Evolutionary conservation across 192 early-diverging fungal genomes (phyloP), one percentile per base, ranked within the genome.

Genomic region (Backusella psychrophila): DNA sequence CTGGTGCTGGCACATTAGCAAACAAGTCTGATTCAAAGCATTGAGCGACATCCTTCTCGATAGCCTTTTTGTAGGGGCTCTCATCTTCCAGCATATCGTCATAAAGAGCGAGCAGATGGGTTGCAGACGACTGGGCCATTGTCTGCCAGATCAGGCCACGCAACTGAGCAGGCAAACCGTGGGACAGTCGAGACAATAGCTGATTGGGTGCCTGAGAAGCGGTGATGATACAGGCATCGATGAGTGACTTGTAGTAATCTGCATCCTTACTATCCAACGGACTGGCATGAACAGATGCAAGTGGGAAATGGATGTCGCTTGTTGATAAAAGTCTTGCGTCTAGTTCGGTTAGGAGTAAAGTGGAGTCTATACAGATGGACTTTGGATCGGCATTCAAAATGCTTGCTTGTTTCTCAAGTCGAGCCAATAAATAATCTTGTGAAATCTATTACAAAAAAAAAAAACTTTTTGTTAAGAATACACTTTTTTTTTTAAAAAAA

Each of bases 101-200:
- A 81, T 96, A 99, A 44, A 94, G 87, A 1, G 89, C 84, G 82
- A 96, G 93, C 70, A 97, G 84, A 66, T 90, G 89, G 17, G 90
- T 93, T n/a, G 89, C 90, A 71, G 93, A 92, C 42, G 93, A 91
- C 73, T 91, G 92, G 53, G 91, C 91, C 90, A 99, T 93, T 56
- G 94, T 87, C 81, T 94, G 95, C 97, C 96, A 98, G 38, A 97
- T 89, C 44, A 93, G 84, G 38, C 96, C 96, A 65, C 97, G 91
- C 42, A 99, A 80, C 36, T 88, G 84, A 35, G 87, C 83, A 6
- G 97, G 97, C 19, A 99, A 85, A 2, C 97, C 97, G 8, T 90
- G 90, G 93, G 94, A 95, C 75, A 96, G 94, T 77, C 90, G 87
- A 41, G 87, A 83, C 7, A 88, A 83, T 33, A 96, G 84, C 35